Evolutionary conservation across 345 rosid genomes (phyloP).

Genomic region (Moringa oleifera): DNA sequence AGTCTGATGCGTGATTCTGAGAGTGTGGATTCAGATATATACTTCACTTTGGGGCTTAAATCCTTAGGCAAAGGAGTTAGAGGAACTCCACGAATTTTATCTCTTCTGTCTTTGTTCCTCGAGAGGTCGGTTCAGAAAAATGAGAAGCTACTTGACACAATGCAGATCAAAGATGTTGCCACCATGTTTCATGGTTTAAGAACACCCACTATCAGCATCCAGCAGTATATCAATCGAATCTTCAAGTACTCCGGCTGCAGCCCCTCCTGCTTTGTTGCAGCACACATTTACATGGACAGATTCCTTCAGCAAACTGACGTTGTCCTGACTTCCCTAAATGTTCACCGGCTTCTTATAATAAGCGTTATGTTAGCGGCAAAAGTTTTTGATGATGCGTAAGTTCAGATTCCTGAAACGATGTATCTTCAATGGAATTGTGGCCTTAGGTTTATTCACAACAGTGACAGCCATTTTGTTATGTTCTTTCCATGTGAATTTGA

Average conservation of each 20-base stretch:
- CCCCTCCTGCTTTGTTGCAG: constrained; percentile 84
- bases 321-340: constrained; percentile 58
- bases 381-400: constrained; percentile 80
- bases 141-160: constrained; percentile 31
- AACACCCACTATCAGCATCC: constrained; percentile 57
- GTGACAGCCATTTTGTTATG: too few species aligned
- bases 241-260: constrained; percentile 85
- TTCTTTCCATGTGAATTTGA: not conserved
- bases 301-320: constrained; percentile 44
- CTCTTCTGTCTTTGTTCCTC: constrained; percentile 56
- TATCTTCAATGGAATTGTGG: not conserved
- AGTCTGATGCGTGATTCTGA: constrained; percentile 27
- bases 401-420: not conserved
- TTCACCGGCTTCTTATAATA: constrained; percentile 82
- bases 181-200: constrained; percentile 64
- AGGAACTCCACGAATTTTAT: constrained; percentile 42
- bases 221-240: constrained; percentile 68
- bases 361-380: constrained; percentile 83
- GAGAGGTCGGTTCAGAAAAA: constrained; percentile 50
- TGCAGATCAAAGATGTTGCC: constrained; percentile 23
- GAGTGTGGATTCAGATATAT: constrained; percentile 35
- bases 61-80: constrained; percentile 34
- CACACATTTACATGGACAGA: constrained; percentile 65
- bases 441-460: too few species aligned
- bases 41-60: constrained; percentile 52